Evolutionary conservation across 441 rosid species (phyloP).

Genomic region (Syzygium malaccense): DNA sequence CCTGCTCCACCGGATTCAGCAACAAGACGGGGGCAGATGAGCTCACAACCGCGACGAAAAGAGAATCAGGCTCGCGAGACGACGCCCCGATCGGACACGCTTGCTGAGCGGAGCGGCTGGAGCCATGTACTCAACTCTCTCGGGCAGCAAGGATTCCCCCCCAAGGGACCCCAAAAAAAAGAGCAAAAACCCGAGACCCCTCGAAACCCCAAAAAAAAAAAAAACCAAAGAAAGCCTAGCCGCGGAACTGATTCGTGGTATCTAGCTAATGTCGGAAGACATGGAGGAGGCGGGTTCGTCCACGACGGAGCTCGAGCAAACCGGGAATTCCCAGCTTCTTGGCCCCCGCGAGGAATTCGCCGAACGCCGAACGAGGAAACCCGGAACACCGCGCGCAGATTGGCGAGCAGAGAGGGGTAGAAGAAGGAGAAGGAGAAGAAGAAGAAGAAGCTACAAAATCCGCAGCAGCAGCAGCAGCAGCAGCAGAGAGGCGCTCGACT

Average conservation of each 20-base stretch:
- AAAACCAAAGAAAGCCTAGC: neutral
- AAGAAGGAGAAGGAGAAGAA: neutral
- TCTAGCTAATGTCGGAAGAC: slow-evolving; percentile 92
- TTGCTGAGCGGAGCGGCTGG: neutral
- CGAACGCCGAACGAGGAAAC: neutral
- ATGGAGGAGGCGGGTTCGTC: slow-evolving; percentile 13
- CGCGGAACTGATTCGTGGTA: neutral
- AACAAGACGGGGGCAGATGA: neutral
- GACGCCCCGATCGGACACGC: neutral
- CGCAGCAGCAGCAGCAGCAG: neutral
- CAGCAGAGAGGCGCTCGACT: neutral
- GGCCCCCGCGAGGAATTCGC: neutral
- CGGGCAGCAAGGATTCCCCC: neutral
- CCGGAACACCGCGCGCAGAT: neutral
- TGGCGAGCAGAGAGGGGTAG: neutral
- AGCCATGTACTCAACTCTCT: neutral
- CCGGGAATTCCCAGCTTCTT: neutral
- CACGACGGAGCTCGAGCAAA: neutral
- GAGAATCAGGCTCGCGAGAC: neutral
- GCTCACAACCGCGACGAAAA: slow-evolving; percentile 3
- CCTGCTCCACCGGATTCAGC: neutral
- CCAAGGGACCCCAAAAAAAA: neutral
- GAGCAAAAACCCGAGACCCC: too few species aligned
- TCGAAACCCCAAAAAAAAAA: too few species aligned
- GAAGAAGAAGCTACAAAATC: neutral